Evolutionary conservation across 352 stramenopile species (phyloP), one percentile per base, ranked within the genome.

Genomic region (Globisporangium spinosum): DNA sequence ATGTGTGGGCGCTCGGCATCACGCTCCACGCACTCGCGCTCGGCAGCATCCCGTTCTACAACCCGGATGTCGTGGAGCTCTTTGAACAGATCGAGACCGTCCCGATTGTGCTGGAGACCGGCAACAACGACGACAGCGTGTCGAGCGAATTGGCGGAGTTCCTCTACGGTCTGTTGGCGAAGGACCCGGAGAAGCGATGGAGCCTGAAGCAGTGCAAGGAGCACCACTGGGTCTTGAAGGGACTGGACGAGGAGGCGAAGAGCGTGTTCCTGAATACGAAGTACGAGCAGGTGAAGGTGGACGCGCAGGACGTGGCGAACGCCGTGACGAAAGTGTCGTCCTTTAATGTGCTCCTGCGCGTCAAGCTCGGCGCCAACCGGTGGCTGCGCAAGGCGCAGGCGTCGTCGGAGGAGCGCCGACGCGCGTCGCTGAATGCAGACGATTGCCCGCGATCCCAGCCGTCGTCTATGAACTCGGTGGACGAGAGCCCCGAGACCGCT

Each of bases 1-100:
- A 97, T 55, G 78, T 97, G 17, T 97, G 90, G 90, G 88, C 90
- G 15, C 75, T 96, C 2, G 90, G 89, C 40, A 81, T 96, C 65
- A 96, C 87, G 34, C 63, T 97, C 32, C 88, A 97, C 67, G 88
- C 87, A 23, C 70, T 96, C 51, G 77, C 80, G 2, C 91, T 95
- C 68, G 89, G 89, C 35, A 77, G 67, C 49, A 89, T 97, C 53
- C 90, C 90, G 49, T 97, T 94, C 72, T 93, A 90, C 73, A 72
- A 92, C 54, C 71, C 80, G 40, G 85, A 95, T 62, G 84, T 93
- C n/a, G 75, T 91, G 55, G 76, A 80, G 64, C 82, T 95, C 9
- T 95, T 95, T 73, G 85, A 95, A 58, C 87, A 87, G 72, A 94
- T 95, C 62, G 83, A 95, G 67, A 81, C 76, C 49, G 55, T 81